Base-by-base conservation (phyloP, 352 stramenopile genomes). In the Peronospora farinosa region DNA sequence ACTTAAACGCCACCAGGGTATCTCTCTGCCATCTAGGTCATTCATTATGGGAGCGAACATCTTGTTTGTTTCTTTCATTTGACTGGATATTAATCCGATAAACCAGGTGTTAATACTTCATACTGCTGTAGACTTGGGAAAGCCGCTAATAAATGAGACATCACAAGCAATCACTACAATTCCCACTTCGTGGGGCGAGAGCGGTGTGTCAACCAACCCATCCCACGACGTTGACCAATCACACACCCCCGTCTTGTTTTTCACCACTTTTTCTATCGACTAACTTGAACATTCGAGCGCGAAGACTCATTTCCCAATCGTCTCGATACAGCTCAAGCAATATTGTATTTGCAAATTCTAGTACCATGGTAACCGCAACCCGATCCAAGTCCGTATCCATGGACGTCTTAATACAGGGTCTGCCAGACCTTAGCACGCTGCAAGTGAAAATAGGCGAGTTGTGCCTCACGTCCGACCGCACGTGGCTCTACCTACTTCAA, bases 401-500 rank as follows among this genome's bases (percentile, higher is more conserved):
- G 47, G 67, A 65, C 36, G 33, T 52, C 9, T 63, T 47, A 5
- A 46, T 47, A 8, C 40, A 33, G 7, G 44, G 5, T 39, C 9
- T 39, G 36, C 51, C 30, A 2, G 74, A 88, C 47, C 60, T 88
- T n/a, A 63, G 58, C 41, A 68, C 70, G 23, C 56, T 88, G 21
- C 56, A 75, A 35, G 71, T 86, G 15, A 54, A 56, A 19, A 64
- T 88, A 41, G 60, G 71, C 16, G 78, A 88, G 54, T 47, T 86
- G 37, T 68, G 73, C 13, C 67, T 79, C 7, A 66, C 72, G 7
- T 52, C 65, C 16, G 71, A 88, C 23, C 70, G 73, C 38, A 79
- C 65, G 44, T 88, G 78, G 78, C 66, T 79, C 15, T 88, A 85
- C 49, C 63, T 78, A 50, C 66, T 88, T 32, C 55, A 85, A n/a